Evolutionary conservation across 2,329 filamentous ascomycete genomes (phyloP).

Genomic region (Stachybotrys echinatus): DNA sequence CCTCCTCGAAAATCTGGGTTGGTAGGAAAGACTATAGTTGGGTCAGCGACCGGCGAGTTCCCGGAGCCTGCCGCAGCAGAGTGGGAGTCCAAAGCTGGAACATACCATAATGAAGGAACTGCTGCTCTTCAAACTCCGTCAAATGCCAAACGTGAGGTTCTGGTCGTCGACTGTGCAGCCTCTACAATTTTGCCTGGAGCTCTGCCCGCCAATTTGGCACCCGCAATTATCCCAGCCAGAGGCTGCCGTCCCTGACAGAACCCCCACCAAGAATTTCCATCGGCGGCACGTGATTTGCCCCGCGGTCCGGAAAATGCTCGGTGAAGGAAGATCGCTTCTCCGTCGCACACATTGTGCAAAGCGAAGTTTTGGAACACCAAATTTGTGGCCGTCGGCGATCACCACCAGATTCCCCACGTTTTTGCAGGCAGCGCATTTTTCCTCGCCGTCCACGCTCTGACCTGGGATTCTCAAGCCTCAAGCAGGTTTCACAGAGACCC

Average conservation of each 20-base stretch:
- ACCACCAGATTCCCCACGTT: slow-evolving; percentile 7
- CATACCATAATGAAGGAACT: background rate
- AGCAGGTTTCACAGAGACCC: background rate
- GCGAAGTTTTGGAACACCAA: slow-evolving; percentile 29
- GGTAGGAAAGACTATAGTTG: slow-evolving; percentile 65
- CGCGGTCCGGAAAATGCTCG: slow-evolving; percentile 22
- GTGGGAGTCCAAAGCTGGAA: background rate
- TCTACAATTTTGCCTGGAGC: background rate
- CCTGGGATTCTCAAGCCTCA: background rate
- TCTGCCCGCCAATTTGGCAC: background rate
- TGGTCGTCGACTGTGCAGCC: background rate
- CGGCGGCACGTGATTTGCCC: slow-evolving; percentile 35
- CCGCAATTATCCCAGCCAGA: background rate
- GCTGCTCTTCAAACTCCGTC: background rate
- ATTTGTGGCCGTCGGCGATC: slow-evolving; percentile 22
- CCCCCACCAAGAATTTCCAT: slow-evolving; percentile 15
- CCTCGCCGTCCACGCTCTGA: background rate
- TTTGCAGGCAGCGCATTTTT: background rate
- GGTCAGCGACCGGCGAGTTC: slow-evolving; percentile 12
- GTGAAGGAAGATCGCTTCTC: slow-evolving; percentile 32
- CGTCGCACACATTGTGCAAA: slow-evolving; percentile 34
- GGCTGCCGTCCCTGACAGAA: slow-evolving; percentile 4
- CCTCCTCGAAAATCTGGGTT: slow-evolving; percentile 96
- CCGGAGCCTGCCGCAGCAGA: background rate
- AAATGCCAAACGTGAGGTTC: background rate